Conservation (phyloP, 2,329 filamentous ascomycete genomes). For the Talaromyces sp. region DNA sequence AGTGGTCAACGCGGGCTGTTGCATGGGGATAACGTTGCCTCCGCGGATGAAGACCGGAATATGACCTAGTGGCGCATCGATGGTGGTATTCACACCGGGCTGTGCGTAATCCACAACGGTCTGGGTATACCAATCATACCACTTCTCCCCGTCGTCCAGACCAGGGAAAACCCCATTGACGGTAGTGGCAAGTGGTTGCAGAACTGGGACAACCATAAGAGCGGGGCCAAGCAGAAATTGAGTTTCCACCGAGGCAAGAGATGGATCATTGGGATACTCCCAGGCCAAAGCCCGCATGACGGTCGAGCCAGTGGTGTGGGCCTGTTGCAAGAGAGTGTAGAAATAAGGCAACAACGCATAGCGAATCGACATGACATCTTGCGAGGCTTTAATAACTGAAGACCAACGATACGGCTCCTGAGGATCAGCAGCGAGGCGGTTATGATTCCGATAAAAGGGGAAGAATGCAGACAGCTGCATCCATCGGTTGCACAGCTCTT, state of each 20-base stretch:
- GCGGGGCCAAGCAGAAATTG: slow-evolving; percentile 51
- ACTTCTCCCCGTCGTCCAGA: slow-evolving; percentile 53
- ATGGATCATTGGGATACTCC: slow-evolving; percentile 69
- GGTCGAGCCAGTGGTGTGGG: slow-evolving; percentile 61
- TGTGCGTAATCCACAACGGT: slow-evolving; percentile 37
- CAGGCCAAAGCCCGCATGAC: slow-evolving; percentile 69
- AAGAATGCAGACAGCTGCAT: slow-evolving; percentile 71
- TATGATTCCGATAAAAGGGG: slow-evolving; percentile 75
- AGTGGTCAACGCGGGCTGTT: slow-evolving; percentile 65
- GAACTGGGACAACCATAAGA: neutral
- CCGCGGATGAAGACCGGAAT: slow-evolving; percentile 69
- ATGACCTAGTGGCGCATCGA: slow-evolving; percentile 58
- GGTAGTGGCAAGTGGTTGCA: neutral
- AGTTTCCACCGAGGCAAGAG: slow-evolving; percentile 59
- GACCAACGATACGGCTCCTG: slow-evolving; percentile 58
- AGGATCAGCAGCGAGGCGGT: slow-evolving; percentile 53
- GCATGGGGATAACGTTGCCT: slow-evolving; percentile 61
- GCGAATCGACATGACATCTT: slow-evolving; percentile 26
- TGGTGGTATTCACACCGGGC: slow-evolving; percentile 53
- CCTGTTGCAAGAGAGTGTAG: slow-evolving; percentile 66
- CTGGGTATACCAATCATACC: slow-evolving; percentile 79
- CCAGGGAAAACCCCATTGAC: slow-evolving; percentile 68
- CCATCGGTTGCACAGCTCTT: slow-evolving; percentile 69
- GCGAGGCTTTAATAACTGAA: neutral
- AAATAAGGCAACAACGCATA: slow-evolving; percentile 69